These are phyloP conservation scores for Quercus parvula DNA, from an alignment of 306 rosid species.

Conservation along the genomic window DNA sequence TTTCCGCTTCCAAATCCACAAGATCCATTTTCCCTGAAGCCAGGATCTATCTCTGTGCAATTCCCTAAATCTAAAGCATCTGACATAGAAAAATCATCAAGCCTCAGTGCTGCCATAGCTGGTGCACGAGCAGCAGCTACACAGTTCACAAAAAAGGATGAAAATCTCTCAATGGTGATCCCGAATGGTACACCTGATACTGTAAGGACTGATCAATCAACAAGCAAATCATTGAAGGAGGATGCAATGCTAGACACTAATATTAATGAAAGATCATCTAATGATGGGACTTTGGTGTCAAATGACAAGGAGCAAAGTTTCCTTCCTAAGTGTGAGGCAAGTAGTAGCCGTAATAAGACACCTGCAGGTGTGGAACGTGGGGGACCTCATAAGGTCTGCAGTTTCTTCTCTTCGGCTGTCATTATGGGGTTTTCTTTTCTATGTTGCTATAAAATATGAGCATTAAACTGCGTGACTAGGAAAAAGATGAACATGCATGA, in stretches of 20 bases:
- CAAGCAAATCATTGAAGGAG: slow-evolving; percentile 16
- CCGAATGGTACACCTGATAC: slow-evolving; percentile 3
- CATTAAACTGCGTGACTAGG: not conserved
- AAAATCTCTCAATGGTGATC: slow-evolving; percentile 22
- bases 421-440: not conserved
- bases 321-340: slow-evolving; percentile 24
- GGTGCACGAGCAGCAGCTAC: slow-evolving; percentile 89
- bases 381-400: slow-evolving; percentile 52
- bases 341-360: slow-evolving; percentile 25
- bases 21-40: slow-evolving; percentile 66
- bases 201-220: slow-evolving; percentile 20
- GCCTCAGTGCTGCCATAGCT: slow-evolving; percentile 66
- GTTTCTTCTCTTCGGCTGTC: not conserved
- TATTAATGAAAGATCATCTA: slow-evolving; percentile 18
- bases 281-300: slow-evolving; percentile 19
- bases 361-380: slow-evolving; percentile 33
- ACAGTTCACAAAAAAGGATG: slow-evolving; percentile 66
- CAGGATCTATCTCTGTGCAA: slow-evolving; percentile 50
- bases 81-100: slow-evolving; percentile 58
- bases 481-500: not conserved
- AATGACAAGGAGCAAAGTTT: slow-evolving; percentile 21
- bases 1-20: slow-evolving; percentile 79
- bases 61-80: slow-evolving; percentile 35
- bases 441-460: not conserved
- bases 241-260: slow-evolving; percentile 15